Conservation (phyloP, 1,139 yeast genomes). For the Lodderomyces theae region DNA sequence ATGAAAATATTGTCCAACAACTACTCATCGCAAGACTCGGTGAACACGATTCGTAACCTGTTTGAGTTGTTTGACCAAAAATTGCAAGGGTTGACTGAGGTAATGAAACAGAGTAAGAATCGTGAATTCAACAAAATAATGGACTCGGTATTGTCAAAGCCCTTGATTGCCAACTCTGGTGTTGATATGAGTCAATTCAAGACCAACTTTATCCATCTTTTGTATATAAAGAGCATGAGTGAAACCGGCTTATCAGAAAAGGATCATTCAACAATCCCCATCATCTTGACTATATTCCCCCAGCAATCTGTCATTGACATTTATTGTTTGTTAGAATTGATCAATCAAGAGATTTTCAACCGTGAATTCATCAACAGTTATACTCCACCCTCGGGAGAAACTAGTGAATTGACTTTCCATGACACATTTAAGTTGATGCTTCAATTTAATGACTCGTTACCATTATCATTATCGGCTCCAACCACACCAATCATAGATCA, state of each 20-base stretch:
- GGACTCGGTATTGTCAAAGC: constrained; percentile 25
- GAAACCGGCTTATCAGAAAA: constrained; percentile 39
- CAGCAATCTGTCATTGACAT: constrained; percentile 24
- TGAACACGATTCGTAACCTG: constrained; percentile 17
- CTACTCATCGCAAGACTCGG: constrained; percentile 18
- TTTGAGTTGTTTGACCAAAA: constrained; percentile 23
- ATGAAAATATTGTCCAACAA: constrained; percentile 23
- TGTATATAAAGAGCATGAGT: constrained; percentile 39
- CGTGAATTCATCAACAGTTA: constrained; percentile 4
- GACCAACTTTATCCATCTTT: constrained; percentile 27
- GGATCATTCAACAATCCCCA: constrained; percentile 41
- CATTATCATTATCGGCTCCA: constrained; percentile 46
- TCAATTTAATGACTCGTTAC: constrained; percentile 42
- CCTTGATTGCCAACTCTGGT: constrained; percentile 29
- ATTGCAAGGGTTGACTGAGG: constrained; percentile 24
- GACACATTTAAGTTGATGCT: constrained; percentile 25
- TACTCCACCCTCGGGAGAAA: neutral
- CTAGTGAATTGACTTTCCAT: constrained; percentile 11
- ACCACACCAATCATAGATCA: constrained; percentile 35
- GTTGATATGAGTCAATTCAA: constrained; percentile 22
- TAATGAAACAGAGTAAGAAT: constrained; percentile 29
- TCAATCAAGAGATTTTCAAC: constrained; percentile 33
- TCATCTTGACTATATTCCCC: constrained; percentile 31
- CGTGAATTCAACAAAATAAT: constrained; percentile 33
- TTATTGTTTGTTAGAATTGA: constrained; percentile 31